phyloP scores from a whole-genome alignment of 768 basidiomycete genomes.

The Hygrocybe coccinea region DNA sequence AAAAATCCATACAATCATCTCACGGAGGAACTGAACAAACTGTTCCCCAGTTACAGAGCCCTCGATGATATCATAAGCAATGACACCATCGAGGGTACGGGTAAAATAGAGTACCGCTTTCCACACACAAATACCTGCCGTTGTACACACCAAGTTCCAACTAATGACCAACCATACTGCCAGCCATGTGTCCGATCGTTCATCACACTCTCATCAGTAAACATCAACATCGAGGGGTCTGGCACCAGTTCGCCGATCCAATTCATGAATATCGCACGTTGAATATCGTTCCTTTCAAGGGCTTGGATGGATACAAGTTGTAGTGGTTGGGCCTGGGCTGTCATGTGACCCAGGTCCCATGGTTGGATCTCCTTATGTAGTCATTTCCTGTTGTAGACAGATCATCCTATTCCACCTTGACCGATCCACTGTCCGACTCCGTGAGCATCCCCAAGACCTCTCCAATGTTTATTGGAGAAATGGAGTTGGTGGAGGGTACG shows the following conservation, averaged over 20 bases:
- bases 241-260: neutral
- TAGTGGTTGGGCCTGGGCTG: too few relatives aligned
- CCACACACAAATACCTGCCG: conserved; percentile 22
- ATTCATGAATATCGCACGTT: neutral
- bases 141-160: conserved; percentile 19
- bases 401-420: too few relatives aligned
- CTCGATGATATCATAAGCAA: conserved; percentile 31
- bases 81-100: conserved; percentile 27
- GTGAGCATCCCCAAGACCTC: too few relatives aligned
- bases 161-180: conserved; percentile 12
- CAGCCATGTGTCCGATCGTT: conserved; percentile 21
- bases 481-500: neutral
- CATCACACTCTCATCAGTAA: conserved; percentile 26
- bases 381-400: too few relatives aligned
- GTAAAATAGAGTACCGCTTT: conserved; percentile 26
- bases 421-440: too few relatives aligned
- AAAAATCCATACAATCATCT: conserved; percentile 17
- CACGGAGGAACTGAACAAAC: conserved; percentile 30
- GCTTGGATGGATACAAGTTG: neutral
- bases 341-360: too few relatives aligned
- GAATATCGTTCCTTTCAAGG: conserved; percentile 1
- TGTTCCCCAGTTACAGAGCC: conserved; percentile 31
- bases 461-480: neutral
- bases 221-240: conserved; percentile 9
- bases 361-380: too few relatives aligned